Conservation (phyloP, 306 rosid species). For the Prunus dulcis region DNA sequence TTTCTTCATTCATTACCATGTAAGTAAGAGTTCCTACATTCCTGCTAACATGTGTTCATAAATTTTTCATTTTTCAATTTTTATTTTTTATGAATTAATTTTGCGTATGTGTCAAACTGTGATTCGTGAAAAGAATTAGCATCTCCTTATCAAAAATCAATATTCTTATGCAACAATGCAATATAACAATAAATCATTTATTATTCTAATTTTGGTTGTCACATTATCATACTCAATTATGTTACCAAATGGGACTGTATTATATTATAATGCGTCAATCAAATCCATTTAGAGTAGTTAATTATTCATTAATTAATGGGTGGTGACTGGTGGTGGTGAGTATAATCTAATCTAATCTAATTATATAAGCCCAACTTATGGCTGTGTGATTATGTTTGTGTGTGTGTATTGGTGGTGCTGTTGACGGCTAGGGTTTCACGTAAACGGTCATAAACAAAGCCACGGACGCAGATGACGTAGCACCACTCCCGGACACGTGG, state of each 20-base stretch:
- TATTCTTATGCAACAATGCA: background rate
- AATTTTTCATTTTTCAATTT: no score
- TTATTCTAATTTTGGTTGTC: background rate
- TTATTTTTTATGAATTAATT: no score
- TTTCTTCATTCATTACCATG: accelerated
- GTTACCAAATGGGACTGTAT: background rate
- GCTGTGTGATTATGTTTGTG: background rate
- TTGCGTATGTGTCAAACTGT: no score
- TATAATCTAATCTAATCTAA: background rate
- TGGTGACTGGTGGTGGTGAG: slow-evolving; percentile 5
- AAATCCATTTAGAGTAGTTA: slow-evolving; percentile 4
- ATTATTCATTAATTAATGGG: slow-evolving; percentile 7
- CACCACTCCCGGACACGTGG: slow-evolving; percentile 30
- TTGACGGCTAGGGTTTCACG: slow-evolving; percentile 14
- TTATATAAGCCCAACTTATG: background rate
- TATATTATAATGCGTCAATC: background rate
- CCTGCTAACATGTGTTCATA: no score
- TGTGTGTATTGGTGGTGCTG: background rate
- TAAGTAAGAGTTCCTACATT: no score
- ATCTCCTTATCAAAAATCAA: background rate
- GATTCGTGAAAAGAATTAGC: accelerated
- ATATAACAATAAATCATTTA: background rate
- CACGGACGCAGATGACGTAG: slow-evolving; percentile 39
- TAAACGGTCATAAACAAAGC: slow-evolving; percentile 19
- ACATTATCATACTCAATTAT: background rate